phyloP scores from a whole-genome alignment of 306 rosid genomes.

The Malus sieversii region DNA sequence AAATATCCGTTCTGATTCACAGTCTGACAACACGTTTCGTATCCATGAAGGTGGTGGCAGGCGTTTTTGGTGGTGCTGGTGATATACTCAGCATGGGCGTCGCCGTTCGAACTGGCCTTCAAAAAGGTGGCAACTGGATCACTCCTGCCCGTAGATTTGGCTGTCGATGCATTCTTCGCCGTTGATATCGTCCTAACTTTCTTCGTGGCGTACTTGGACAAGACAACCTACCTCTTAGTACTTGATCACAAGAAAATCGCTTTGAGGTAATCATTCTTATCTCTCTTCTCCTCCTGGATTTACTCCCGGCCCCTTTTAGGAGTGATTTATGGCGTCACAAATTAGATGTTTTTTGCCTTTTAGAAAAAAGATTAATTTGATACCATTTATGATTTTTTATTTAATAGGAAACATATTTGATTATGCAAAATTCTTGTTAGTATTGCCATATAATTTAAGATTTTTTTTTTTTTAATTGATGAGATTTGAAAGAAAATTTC shows the following conservation, averaged over 20 bases:
- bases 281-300: not conserved
- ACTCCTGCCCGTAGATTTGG: conserved; percentile 48
- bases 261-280: conserved; percentile 35
- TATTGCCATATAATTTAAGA: not conserved
- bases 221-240: conserved; percentile 64
- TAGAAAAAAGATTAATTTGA: not conserved
- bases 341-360: not conserved
- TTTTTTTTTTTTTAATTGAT: not conserved
- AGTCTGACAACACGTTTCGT: not conserved
- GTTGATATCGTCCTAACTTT: conserved; percentile 62
- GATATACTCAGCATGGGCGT: conserved; percentile 81
- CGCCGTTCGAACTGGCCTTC: conserved; percentile 84
- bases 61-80: conserved; percentile 59
- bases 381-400: not conserved
- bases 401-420: not conserved
- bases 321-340: not conserved
- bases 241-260: conserved; percentile 77
- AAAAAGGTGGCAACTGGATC: conserved; percentile 35
- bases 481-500: not conserved
- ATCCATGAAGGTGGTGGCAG: conserved; percentile 63
- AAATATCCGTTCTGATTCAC: not conserved
- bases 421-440: not conserved
- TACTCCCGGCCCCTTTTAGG: not conserved
- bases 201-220: conserved; percentile 84
- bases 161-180: conserved; percentile 67